Base-by-base conservation (phyloP, 2,329 filamentous ascomycete species). In the Colletotrichum liaoningense region DNA sequence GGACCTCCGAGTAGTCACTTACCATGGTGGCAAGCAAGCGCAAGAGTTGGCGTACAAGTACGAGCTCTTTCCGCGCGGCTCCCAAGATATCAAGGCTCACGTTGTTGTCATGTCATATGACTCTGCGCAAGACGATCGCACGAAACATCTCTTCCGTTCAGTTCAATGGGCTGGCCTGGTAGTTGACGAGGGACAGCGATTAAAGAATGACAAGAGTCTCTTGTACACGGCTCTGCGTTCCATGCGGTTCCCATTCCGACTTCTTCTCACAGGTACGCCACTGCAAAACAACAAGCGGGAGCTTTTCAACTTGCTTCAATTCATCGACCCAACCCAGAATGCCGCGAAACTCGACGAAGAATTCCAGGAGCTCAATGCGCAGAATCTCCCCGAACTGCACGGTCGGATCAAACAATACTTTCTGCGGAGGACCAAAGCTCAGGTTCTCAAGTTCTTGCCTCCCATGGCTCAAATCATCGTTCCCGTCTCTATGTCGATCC, bases 51-150 rank as follows among this genome's bases (percentile, higher is more conserved):
- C 94, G 0, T 93, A 93, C 77, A 86, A 93, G 46, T 92, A 97
- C 80, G 97, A 99, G 81, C 90, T 99, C 75, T 98, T 97, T 79
- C 94, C 94, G 0, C 80, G 87, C 30, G 84, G 87, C 1, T 84
- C 86, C 11, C 89, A 87, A 59, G 91, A 93, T 63, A 91, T 98
- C 80, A 93, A 92, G 77, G 96, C 95, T 35, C 96, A 99, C 79
- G 90, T 98, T 24, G 95, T 99, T 1, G 93, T 99, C 78, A 97
- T 97, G 80, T 98, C 96, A 0, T 99, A 98, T 78, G 96, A 98
- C 79, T 93, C 95, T 9, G 94, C 95, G 46, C 88, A 93, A 52
- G 95, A 98, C 75, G 89, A 93, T 5, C 88, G 88, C 64, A 93
- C 91, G 54, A 90, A 88, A 68, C 83, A 81, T 11, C 89, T 93